Evolutionary conservation across 225 moss, liverwort and hornwort genomes (phyloP).

Genomic region (Straminergon stramineum): DNA sequence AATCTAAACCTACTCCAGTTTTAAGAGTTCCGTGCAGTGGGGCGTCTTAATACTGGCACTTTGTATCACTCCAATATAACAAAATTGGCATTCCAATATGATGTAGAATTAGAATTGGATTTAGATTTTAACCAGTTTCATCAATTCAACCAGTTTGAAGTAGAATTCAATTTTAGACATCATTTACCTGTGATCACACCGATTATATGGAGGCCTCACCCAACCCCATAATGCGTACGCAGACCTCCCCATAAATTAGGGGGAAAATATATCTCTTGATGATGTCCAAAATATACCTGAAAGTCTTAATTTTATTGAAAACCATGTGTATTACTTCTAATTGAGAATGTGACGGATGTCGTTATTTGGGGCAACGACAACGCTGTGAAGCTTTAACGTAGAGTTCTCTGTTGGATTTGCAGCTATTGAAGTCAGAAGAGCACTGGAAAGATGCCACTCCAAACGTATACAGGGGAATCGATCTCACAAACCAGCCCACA

Average conservation of each 20-base stretch:
- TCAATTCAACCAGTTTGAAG: neutral
- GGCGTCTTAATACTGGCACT: neutral
- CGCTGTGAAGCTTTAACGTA: neutral
- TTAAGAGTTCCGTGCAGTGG: too few species aligned
- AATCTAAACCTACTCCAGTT: neutral
- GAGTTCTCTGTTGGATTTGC: neutral
- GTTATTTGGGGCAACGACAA: neutral
- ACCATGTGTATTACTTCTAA: neutral
- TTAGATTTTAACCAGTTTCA: too few species aligned
- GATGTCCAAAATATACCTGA: neutral
- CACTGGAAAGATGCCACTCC: slow-evolving; percentile 63
- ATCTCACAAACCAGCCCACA: slow-evolving; percentile 35
- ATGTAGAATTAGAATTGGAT: too few species aligned
- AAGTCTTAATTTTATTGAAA: neutral
- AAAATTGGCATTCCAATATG: neutral
- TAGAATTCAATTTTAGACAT: neutral
- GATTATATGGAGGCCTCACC: neutral
- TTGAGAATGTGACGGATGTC: neutral
- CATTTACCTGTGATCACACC: neutral
- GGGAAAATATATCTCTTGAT: neutral
- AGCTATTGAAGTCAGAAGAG: slow-evolving; percentile 71
- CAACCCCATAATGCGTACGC: neutral
- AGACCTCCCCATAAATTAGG: neutral
- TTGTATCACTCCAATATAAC: neutral
- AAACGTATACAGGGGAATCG: slow-evolving; percentile 64